Evolutionary conservation across 805 yeast species (phyloP), one percentile per base, ranked within the genome.

Genomic region (Hanseniaspora clermontiae): DNA sequence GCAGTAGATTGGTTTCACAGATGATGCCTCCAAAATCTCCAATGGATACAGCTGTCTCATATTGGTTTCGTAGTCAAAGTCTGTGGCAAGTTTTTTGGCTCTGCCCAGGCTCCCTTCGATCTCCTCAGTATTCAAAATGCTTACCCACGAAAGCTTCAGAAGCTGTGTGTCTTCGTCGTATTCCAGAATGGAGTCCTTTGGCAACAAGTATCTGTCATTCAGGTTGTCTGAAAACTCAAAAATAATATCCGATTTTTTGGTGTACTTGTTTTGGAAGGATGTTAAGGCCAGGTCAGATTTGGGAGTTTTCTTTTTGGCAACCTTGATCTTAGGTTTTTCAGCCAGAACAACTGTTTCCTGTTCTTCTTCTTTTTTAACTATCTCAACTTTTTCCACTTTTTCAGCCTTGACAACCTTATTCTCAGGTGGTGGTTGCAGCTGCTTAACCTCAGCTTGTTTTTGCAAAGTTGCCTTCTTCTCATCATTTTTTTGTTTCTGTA

Each of bases 141-240:
- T 57, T 31, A 69, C 63, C 68, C 69, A 69, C 3, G 72, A 69
- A n/a, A 68, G 38, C 6, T 65, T 57, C 45, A 61, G 63, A 6
- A 62, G 64, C 37, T 63, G 60, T 53, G 68, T 63, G 58, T 64
- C 61, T 43, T 63, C 64, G 42, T 66, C 55, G 54, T 63, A 61
- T 68, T 90, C 97, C 58, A 84, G 72, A 2, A 91, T 77, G 1
- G 95, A 77, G 60, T 87, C 79, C 60, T 82, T 82, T 0, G 97
- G 97, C 0, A 91, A 65, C 58, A 77, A 70, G 63, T 77, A 91
- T 58, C 97, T 76, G 8, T 82, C 82, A 48, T 82, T 76, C 0
- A 93, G 79, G 65, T 82, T 83, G 62, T 93, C 97, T 31, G 77
- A 77, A 70, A 82, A 91, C 67, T 93, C 98, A 66, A 91, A 82